Evolutionary conservation across 345 rosid genomes (phyloP), one percentile per base, ranked within the genome.

Genomic region (thale cress (Arabidopsis thaliana)): DNA sequence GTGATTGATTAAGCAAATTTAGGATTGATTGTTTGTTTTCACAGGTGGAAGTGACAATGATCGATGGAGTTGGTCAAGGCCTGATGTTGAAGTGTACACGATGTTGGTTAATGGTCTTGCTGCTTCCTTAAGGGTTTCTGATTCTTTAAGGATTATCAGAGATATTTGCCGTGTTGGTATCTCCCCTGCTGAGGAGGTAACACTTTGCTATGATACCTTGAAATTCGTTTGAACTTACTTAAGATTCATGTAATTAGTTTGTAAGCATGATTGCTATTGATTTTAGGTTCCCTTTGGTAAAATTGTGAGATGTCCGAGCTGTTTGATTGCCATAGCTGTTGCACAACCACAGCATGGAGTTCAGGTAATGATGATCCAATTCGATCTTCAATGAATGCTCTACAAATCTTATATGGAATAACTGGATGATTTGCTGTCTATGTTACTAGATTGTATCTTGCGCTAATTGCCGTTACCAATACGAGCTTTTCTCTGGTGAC

Each of bases 41-140:
- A 65, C 65, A 89, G 95, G 84, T 79, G 85, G 36, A 4, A 67
- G 84, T 81, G 96, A 91, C 67, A 83, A 73, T 75, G 90, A 84
- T 52, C 82, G 88, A 82, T 92, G 93, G 96, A 92, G 80, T 81
- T 95, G 99, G 99, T 83, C 97, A 48, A 84, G 97, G 78, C 97
- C 99, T 7, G 88, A 95, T 79, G 91, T 88, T 36, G 78, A 59
- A 6, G 79, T 90, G 3, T 92, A 87, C 65, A 83, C 85, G 1
- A 67, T 83, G 67, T 81, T 95, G 74, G 84, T 95, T 71, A 86
- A 72, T 49, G 84, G 88, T 34, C 91, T 95, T 72, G 97, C 97
- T 28, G 84, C 89, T 0, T 83, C 91, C 13, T 80, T 90, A 63
- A 90, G 90, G 73, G 93, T 95, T 58, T 86, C 97, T 11, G 96